Evolutionary conservation across 2,329 filamentous ascomycete species (phyloP).

Genomic region (Didymella arachidicola): DNA sequence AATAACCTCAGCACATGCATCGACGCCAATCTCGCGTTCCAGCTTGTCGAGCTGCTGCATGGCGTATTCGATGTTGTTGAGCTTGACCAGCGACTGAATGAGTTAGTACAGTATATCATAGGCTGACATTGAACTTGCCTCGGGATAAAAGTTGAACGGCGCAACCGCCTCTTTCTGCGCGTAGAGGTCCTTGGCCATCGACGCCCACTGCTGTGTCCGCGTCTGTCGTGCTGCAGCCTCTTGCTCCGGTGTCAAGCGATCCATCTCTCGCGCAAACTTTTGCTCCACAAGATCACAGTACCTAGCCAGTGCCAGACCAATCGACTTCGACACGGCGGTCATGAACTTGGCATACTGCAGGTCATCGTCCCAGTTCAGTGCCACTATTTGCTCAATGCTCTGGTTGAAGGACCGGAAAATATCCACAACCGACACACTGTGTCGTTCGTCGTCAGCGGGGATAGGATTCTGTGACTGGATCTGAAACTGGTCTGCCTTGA

Average conservation of each 20-base stretch:
- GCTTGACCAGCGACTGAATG: slow-evolving; percentile 86
- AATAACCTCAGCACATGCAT: slow-evolving; percentile 85
- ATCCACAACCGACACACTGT: slow-evolving; percentile 92
- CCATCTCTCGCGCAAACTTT: slow-evolving; percentile 90
- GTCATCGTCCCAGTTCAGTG: slow-evolving; percentile 91
- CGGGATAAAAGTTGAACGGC: slow-evolving; percentile 94
- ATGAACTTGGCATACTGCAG: slow-evolving; percentile 96
- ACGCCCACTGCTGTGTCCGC: slow-evolving; percentile 90
- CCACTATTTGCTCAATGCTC: slow-evolving; percentile 83
- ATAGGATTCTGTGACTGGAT: slow-evolving; percentile 72
- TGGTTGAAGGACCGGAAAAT: slow-evolving; percentile 94
- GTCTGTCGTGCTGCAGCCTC: slow-evolving; percentile 78
- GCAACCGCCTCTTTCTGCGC: slow-evolving; percentile 90
- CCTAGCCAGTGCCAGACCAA: slow-evolving; percentile 80
- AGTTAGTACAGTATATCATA: slow-evolving; percentile 8
- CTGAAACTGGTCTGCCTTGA: slow-evolving; percentile 87
- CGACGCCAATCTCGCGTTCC: slow-evolving; percentile 88
- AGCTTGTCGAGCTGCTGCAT: slow-evolving; percentile 91
- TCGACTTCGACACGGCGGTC: slow-evolving; percentile 86
- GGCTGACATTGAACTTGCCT: slow-evolving; percentile 64
- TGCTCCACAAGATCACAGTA: slow-evolving; percentile 94
- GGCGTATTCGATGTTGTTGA: slow-evolving; percentile 97
- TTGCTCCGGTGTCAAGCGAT: slow-evolving; percentile 86
- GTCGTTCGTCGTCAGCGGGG: slow-evolving; percentile 79
- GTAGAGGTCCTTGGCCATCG: slow-evolving; percentile 93